Base-by-base conservation (phyloP, 495 filamentous ascomycete genomes). In the Lasiosphaeris hirsuta region DNA sequence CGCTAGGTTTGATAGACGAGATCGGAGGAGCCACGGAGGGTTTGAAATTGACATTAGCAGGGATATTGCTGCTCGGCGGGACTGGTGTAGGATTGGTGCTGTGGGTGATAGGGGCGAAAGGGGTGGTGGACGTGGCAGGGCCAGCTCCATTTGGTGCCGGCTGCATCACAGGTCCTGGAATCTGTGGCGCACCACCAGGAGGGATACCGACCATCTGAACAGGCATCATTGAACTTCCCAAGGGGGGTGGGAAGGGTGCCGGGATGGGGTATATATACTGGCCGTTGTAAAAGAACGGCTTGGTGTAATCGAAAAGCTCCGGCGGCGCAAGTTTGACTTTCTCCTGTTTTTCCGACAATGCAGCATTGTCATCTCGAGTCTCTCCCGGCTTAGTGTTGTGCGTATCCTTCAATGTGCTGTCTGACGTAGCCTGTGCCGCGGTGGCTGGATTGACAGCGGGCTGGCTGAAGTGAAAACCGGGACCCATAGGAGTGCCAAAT, bases 231-330 rank as follows among this genome's bases (percentile, higher is more conserved):
- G 42, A 54, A 14, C 51, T 62, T 7, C 55, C 58, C 53, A 68
- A 35, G 5, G 51, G 10, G 2, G 54, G 42, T 9, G 63, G 56
- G 38, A 67, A 65, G 18, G 63, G 42, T 6, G 59, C 39, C 8
- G 64, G 48, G n/a, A 74, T 42, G 1, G 78, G 78, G 39, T 74
- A 77, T n/a, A 81, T 63, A 40, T 76, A 53, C 33, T 81, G 75
- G 42, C 77, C 77, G 53, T 81, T 81, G 65, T 69, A 68, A 44
- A 72, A 70, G 56, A 76, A 78, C 0, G 78, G 77, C 55, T 72
- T 72, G 41, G 67, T 73, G 10, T 63, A 64, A 39, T 81, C 78
- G 30, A 76, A 74, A 49, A 75, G 66, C 53, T 74, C 73, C 7
- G 73, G 74, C n/a, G 71, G 69, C 1, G 74, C 67, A 34, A 77